Base-by-base conservation (phyloP, 805 yeast species). In the Yamadazyma nakazawae region DNA sequence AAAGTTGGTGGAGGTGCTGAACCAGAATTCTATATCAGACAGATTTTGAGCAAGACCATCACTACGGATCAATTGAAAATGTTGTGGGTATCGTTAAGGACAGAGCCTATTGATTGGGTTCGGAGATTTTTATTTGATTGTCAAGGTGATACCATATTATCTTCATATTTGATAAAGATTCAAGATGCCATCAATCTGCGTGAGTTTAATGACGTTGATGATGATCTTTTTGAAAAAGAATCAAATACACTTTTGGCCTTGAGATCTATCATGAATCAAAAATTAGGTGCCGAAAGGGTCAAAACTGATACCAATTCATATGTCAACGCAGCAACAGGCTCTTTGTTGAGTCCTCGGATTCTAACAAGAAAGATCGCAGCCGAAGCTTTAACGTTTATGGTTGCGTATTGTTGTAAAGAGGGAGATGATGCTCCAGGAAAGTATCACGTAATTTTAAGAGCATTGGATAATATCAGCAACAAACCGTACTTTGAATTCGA, bases 61-160 rank as follows among this genome's bases (percentile, higher is more conserved):
- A 72, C 86, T 1, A 68, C 81, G 3, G 80, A 79, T 43, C 88
- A 91, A 61, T 70, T 92, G 53, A 88, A 85, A 34, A 87, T 87
- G 54, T 74, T 94, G 43, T 88, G 94, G 86, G 96, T 94, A 5
- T 88, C 96, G 40, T 72, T 92, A 37, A 80, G 98, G 53, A 89
- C 98, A 0, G 98, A 92, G 61, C 90, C 91, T 19, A 68, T 72
- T 16, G 75, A 68, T 47, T 92, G 98, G 97, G 94, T 88, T 0
- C 74, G 79, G 41, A 75, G 72, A 18, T 94, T 94, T 57, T 73
- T 89, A n/a, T 68, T 63, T 50, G 81, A 75, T 43, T 75, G 80
- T 37, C 95, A 88, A 61, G 98, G 98, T 9, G 89, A 85, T 49
- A 76, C 84, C 8, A 86, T 89, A 0, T 74, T 94, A 43, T 80